Percentiles rank a stretch among this genome's conserved stretches.
These are phyloP conservation scores for Capronia americana DNA, from an alignment of 2,329 filamentous ascomycete genomes.

Conservation along the genomic window DNA sequence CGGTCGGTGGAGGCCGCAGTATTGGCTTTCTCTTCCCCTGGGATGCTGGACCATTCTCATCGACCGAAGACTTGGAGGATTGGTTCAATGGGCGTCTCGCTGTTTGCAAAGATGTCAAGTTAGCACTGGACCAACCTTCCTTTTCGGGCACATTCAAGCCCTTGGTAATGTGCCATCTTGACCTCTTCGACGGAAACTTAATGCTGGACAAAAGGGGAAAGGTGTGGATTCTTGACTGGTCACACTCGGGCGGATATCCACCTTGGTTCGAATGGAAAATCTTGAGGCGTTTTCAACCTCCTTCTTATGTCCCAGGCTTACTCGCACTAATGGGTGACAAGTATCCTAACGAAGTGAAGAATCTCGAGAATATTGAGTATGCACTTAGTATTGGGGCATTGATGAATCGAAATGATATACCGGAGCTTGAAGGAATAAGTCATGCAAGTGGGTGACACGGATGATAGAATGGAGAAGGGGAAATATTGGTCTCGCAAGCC, in stretches of 20 bases:
- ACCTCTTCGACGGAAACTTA: slow-evolving; percentile 7
- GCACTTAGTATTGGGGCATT: not conserved
- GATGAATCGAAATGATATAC: not conserved
- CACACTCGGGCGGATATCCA: not conserved
- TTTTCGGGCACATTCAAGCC: slow-evolving; percentile 4
- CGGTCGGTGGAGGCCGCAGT: not conserved
- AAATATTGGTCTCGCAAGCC: not conserved
- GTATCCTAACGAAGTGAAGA: not conserved
- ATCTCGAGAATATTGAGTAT: not conserved
- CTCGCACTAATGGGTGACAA: not conserved
- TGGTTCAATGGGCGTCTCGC: slow-evolving; percentile 3
- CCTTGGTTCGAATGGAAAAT: slow-evolving; percentile 10
- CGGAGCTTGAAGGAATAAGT: not conserved
- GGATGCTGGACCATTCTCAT: not conserved
- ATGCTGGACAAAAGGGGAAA: not conserved
- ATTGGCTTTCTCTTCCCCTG: not conserved
- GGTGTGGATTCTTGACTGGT: slow-evolving; percentile 6
- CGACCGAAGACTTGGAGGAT: slow-evolving; percentile 9
- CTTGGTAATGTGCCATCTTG: slow-evolving; percentile 7
- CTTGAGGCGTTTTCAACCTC: not conserved
- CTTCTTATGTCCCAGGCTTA: not conserved
- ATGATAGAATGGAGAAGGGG: not conserved
- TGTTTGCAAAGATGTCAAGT: not conserved
- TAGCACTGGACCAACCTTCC: not conserved
- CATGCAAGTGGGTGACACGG: not conserved